Base-by-base conservation (phyloP, 495 filamentous ascomycete genomes). In the Clohesyomyces aquaticus region DNA sequence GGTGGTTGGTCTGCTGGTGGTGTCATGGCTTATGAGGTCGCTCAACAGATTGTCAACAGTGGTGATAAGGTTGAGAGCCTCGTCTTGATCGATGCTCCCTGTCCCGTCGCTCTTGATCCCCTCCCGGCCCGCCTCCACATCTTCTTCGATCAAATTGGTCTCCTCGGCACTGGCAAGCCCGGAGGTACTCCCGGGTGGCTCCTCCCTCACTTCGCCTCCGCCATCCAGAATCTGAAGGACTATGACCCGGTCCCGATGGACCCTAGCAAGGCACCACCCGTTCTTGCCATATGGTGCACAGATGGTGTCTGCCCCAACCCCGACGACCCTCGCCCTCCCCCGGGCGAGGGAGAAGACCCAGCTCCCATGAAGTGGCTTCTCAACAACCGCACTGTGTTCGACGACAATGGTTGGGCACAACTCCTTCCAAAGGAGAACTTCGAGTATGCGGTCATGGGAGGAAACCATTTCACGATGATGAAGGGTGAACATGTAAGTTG, bases 1-100 rank as follows among this genome's bases (percentile, higher is more conserved):
- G 85, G 85, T 53, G 87, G 82, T 16, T 96, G 92, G 92, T 91
- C 87, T 21, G 91, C 91, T 9, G 92, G 92, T 52, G 92, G 92
- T 43, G 90, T 94, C 32, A 87, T 93, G 65, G 91, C 91, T 23
- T 96, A 90, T 71, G 91, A 95, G 71, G 88, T 90, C 22, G 85
- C 85, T 27, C 85, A 84, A 55, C 87, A 91, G 63, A 79, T 96
- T 9, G 80, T 87, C 65, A 80, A 84, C 48, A 79, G 81, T 18
- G 85, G 85, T 23, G 88, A 93, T 29, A 74, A 77, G 52, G 89
- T 96, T 43, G 88, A 88, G 48, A 81, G 86, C 48, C 83, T 96
- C 2, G 75, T 96, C 51, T 80, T 96, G 51, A 86, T 96, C 60
- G 92, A 96, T 73, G 85, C 91, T 0, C 92, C 92, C 0, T 91